Evolutionary conservation across 768 basidiomycete genomes (phyloP).

Genomic region (Strobilomyces confusus): DNA sequence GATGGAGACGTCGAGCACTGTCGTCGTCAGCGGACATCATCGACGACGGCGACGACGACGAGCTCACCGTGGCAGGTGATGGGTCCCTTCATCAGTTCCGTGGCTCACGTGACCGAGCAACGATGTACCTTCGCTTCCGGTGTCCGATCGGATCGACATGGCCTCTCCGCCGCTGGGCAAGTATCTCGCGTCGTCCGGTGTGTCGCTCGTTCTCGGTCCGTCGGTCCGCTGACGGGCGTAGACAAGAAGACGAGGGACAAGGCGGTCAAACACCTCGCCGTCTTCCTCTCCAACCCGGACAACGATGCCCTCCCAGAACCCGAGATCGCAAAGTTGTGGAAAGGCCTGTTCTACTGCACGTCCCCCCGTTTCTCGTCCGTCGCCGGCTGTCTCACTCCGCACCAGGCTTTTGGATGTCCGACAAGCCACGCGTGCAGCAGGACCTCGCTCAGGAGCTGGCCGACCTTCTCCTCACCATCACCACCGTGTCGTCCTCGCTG

Average conservation of each 20-base stretch:
- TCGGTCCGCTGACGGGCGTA: constrained; percentile 24
- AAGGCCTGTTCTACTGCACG: constrained; percentile 95
- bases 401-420: constrained; percentile 99
- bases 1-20: constrained; percentile 82
- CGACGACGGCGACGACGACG: not conserved
- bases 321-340: constrained; percentile 94
- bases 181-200: constrained; percentile 89
- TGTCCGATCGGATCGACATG: constrained; percentile 30
- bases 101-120: constrained; percentile 11
- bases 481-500: constrained; percentile 53
- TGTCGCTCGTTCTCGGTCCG: constrained; percentile 15
- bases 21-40: not conserved
- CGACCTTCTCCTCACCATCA: constrained; percentile 70
- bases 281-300: constrained; percentile 69
- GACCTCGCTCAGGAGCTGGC: constrained; percentile 83
- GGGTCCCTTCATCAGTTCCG: constrained; percentile 70
- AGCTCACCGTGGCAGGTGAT: constrained; percentile 86
- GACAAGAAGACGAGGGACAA: constrained; percentile 93
- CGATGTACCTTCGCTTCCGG: constrained; percentile 8
- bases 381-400: not conserved
- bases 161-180: constrained; percentile 70
- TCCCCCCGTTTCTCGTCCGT: not conserved
- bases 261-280: constrained; percentile 74
- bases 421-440: constrained; percentile 96
- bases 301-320: constrained; percentile 56